Evolutionary conservation across 116 monocot genomes (phyloP).

Genomic region (Zostera marina): DNA sequence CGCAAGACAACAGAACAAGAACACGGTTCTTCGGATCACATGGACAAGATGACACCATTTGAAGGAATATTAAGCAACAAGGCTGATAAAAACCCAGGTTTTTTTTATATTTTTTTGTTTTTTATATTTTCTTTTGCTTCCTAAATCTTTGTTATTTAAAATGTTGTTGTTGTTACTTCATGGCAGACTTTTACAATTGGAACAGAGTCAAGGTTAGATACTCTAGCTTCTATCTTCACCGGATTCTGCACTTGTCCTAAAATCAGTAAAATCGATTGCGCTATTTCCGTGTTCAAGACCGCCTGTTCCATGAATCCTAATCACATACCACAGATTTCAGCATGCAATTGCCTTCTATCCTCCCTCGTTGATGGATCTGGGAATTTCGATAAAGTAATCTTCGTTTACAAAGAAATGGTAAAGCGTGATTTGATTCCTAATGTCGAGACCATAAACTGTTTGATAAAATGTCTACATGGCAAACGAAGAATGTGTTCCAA

Average conservation of each 20-base stretch:
- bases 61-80: slow-evolving; percentile 63
- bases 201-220: slow-evolving; percentile 49
- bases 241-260: slow-evolving; percentile 9
- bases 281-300: slow-evolving; percentile 27
- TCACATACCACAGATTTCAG: slow-evolving; percentile 9
- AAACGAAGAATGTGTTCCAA: slow-evolving; percentile 41
- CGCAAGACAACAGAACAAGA: slow-evolving; percentile 37
- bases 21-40: slow-evolving; percentile 70
- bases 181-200: slow-evolving; percentile 83
- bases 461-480: slow-evolving; percentile 45
- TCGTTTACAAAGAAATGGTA: slow-evolving; percentile 78
- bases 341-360: slow-evolving; percentile 28
- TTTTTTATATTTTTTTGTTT: slow-evolving; percentile 1
- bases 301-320: slow-evolving; percentile 10
- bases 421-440: slow-evolving; percentile 39
- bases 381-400: slow-evolving; percentile 23
- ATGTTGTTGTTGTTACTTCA: neutral
- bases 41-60: slow-evolving; percentile 58
- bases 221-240: slow-evolving; percentile 12
- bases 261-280: slow-evolving; percentile 11
- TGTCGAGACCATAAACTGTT: slow-evolving; percentile 44
- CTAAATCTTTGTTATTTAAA: no score
- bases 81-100: slow-evolving; percentile 75
- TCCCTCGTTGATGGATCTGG: slow-evolving; percentile 10
- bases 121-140: no score